Base-by-base conservation (phyloP, 768 basidiomycete genomes). In the Paxillus rubicundulus region DNA sequence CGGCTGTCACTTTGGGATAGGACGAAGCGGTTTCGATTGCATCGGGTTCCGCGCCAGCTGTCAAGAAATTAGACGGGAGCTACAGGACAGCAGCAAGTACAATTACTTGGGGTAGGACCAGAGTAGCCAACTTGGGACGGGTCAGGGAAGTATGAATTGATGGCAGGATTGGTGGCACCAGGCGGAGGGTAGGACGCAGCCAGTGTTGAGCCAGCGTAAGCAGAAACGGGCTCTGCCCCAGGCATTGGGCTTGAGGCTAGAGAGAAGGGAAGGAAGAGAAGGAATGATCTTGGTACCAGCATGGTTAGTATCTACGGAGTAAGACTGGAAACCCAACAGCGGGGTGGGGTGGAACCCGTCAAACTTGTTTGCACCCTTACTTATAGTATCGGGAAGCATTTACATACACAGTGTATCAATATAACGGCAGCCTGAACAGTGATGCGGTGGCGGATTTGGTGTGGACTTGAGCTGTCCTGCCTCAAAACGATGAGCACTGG, bases 61-160 rank as follows among this genome's bases (percentile, higher is more conserved):
- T 33, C 3, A 5, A 14, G 16, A 32, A 17, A 9, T 18, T 48
- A 9, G 5, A 42, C 1, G 38, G 4, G 41, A 24, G 34, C 49
- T 4, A 14, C 10, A 33, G 16, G n/a, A 34, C 27, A 24, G 48
- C n/a, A 52, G 43, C 1, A 27, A 49, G 16, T 30, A 21, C 9
- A 63, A 72, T 50, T 58, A 78, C 78, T 80, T 0, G 77, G 74
- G 3, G 79, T 80, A 14, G 79, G 69, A 4, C 78, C 79, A 21
- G 74, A 50, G 54, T 74, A 75, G n/a, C 77, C 78, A 9, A 81
- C 74, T 39, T 74, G 63, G 12, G 65, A 62, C 12, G 61, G 72
- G 53, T 72, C 69, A 0, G 77, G 75, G 52, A 81, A 82, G 58
- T 70, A 66, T 16, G 70, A 47, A 43, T 65, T 64, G 47, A 67